Base-by-base conservation (phyloP, 2,329 filamentous ascomycete species). In the Penicillium sp. region DNA sequence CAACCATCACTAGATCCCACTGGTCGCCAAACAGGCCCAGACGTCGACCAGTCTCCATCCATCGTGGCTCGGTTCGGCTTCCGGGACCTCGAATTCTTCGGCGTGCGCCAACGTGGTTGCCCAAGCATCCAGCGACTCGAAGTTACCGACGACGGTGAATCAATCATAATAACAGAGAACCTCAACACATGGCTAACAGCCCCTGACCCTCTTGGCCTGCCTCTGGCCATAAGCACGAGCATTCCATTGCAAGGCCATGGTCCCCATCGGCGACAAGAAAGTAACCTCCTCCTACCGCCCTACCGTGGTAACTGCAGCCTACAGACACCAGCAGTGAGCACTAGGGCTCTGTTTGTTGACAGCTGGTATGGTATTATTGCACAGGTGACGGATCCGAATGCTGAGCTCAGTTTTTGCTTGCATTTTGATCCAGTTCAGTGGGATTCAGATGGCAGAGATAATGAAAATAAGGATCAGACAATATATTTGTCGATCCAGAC, bases 81-180 rank as follows among this genome's bases (percentile, higher is more conserved):
- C 69, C 68, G 71, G 16, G 80, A 83, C 43, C 76, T 88, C 2
- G 80, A 77, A 3, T 80, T 80, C 65, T 80, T 83, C 61, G 78
- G 76, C 14, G 71, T 87, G 11, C 76, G 81, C 48, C 85, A 88
- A 68, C 71, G 80, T 14, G 74, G 78, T 13, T 76, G 74, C 3
- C 84, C 85, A 1, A 71, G 71, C 6, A 72, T 88, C 6, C 75
- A 82, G 26, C 73, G 74, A 37, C 65, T 88, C 4, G 75, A 76
- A 6, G 72, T 88, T 33, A 82, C 85, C 62, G 75, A 74, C 26
- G 76, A 79, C 51, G 68, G 73, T 13, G 60, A 70, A 14, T 69
- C 74, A 60, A 70, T 88, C 14, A 85, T 86, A 65, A 67, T 87
- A 22, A 76, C 82, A 31, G 82, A 86, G 59, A 86, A 87, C 57